phyloP scores from a whole-genome alignment of 495 filamentous ascomycete genomes.

The Trichoderma erinaceum region DNA sequence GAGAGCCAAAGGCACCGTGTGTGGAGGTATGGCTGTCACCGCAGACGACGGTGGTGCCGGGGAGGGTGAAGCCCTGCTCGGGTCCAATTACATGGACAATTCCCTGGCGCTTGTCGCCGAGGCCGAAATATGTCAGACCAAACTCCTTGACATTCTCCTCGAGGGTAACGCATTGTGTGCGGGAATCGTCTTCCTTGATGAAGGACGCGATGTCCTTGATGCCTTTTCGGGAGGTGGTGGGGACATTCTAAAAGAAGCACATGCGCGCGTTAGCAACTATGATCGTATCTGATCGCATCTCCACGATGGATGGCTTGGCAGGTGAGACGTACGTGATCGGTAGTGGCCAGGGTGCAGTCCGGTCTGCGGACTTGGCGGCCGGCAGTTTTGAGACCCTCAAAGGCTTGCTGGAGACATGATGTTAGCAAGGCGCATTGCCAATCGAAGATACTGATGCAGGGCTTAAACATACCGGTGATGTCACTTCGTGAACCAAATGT shows the following conservation, averaged over 20 bases:
- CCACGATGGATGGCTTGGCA: not conserved
- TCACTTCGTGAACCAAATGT: slow-evolving; percentile 97
- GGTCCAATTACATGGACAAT: slow-evolving; percentile 99
- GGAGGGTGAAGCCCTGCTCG: slow-evolving; percentile 97
- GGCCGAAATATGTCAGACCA: slow-evolving; percentile 92
- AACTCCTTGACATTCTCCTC: slow-evolving; percentile 97
- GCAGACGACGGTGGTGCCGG: slow-evolving; percentile 94
- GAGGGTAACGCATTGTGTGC: slow-evolving; percentile 87
- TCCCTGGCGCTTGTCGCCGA: slow-evolving; percentile 93
- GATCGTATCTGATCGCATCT: not conserved
- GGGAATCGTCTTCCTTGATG: slow-evolving; percentile 89
- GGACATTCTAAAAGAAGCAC: slow-evolving; percentile 64
- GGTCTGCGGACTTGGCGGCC: slow-evolving; percentile 81
- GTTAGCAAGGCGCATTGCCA: not conserved
- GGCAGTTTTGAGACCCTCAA: slow-evolving; percentile 88
- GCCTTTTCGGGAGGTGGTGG: slow-evolving; percentile 79
- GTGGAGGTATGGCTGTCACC: slow-evolving; percentile 97
- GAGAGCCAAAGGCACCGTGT: slow-evolving; percentile 90
- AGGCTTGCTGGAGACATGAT: slow-evolving; percentile 67
- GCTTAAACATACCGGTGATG: slow-evolving; percentile 65
- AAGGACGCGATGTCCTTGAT: slow-evolving; percentile 83
- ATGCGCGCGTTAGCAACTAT: slow-evolving; percentile 19
- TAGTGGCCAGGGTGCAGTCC: slow-evolving; percentile 93
- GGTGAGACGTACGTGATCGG: slow-evolving; percentile 77
- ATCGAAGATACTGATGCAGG: slow-evolving; percentile 9